phyloP scores from a whole-genome alignment of 805 yeast genomes.

The Sungouiella thailandica region DNA sequence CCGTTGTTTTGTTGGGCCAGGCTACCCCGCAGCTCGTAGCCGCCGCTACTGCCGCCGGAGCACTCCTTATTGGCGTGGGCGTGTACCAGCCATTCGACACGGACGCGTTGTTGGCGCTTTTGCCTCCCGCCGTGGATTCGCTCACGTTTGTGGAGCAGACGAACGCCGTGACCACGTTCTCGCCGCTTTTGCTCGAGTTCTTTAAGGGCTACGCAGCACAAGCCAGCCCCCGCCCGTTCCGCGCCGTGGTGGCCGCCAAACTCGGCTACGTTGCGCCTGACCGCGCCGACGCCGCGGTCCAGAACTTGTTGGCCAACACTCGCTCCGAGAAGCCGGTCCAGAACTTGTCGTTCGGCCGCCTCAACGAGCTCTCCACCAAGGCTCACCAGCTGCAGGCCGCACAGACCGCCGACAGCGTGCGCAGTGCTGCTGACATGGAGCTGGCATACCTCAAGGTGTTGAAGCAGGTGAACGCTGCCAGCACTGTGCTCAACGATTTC shows the following conservation, averaged over 20 bases:
- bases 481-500: constrained; percentile 59
- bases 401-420: constrained; percentile 33
- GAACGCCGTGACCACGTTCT: constrained; percentile 34
- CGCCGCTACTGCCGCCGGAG: constrained; percentile 32
- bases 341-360: constrained; percentile 55
- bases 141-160: constrained; percentile 69
- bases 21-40: constrained; percentile 39
- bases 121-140: constrained; percentile 52
- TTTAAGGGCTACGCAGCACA: constrained; percentile 50
- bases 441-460: constrained; percentile 74
- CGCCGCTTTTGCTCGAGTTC: constrained; percentile 73
- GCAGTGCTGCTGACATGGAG: constrained; percentile 53
- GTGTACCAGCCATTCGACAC: constrained; percentile 72
- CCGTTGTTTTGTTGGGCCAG: constrained; percentile 62
- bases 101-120: constrained; percentile 39
- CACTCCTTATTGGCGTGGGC: constrained; percentile 52
- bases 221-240: constrained; percentile 44
- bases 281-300: constrained; percentile 37
- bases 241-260: constrained; percentile 50
- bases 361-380: constrained; percentile 25
- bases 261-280: constrained; percentile 45
- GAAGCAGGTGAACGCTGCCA: constrained; percentile 55
- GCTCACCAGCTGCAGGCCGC: constrained; percentile 18
- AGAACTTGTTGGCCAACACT: constrained; percentile 49
- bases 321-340: constrained; percentile 53